Conservation (phyloP, 371 early-diverging fungal genomes). For the Mortierella sp. region DNA sequence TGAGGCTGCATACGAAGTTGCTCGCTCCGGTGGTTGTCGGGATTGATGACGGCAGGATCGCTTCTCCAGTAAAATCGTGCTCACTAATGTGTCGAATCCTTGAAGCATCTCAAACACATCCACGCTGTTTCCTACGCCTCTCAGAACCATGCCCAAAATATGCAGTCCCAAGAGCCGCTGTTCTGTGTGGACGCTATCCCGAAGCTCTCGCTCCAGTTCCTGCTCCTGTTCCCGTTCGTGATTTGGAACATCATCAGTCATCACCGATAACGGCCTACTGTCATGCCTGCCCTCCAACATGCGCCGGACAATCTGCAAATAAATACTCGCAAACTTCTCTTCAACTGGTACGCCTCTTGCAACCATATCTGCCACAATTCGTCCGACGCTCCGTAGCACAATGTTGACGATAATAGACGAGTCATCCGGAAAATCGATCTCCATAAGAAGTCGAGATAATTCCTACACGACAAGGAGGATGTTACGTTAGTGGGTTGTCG, state of each 20-base stretch:
- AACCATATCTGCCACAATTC: constrained; percentile 48
- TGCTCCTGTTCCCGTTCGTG: not conserved
- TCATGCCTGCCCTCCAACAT: constrained; percentile 29
- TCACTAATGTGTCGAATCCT: constrained; percentile 55
- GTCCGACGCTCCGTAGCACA: constrained; percentile 49
- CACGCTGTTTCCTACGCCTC: constrained; percentile 38
- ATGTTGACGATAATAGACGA: constrained; percentile 52
- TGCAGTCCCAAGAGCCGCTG: constrained; percentile 51
- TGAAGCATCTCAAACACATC: constrained; percentile 55
- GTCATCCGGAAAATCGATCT: constrained; percentile 44
- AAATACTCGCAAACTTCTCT: constrained; percentile 55
- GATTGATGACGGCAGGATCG: constrained; percentile 29
- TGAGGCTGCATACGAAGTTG: constrained; percentile 35
- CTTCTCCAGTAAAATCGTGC: constrained; percentile 46
- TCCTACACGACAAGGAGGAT: constrained; percentile 35
- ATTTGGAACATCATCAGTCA: not conserved
- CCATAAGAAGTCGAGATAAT: constrained; percentile 55
- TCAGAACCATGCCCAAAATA: constrained; percentile 52
- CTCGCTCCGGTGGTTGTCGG: constrained; percentile 1
- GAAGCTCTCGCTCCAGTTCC: constrained; percentile 43
- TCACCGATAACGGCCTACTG: not conserved
- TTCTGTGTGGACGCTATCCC: constrained; percentile 52
- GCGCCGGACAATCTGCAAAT: constrained; percentile 51
- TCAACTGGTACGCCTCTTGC: constrained; percentile 45
- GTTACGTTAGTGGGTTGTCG: no score